Conservation (phyloP, 1,284 basidiomycete genomes). For the Ceratobasidium sp. region DNA sequence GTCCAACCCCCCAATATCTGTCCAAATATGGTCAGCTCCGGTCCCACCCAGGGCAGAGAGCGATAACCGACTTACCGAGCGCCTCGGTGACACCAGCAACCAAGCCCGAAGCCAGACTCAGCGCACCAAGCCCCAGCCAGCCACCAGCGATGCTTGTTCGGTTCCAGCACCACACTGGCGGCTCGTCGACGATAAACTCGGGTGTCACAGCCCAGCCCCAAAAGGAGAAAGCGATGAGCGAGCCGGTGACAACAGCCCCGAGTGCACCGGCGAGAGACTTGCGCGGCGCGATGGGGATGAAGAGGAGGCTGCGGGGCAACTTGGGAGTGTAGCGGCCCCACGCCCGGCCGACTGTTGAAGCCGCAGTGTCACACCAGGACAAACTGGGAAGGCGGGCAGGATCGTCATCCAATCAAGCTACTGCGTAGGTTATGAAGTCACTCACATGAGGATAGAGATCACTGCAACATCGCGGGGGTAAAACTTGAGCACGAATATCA, state of each 20-base stretch:
- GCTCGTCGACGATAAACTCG: conserved; percentile 47
- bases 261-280: conserved; percentile 89
- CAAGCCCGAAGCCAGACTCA: conserved; percentile 74
- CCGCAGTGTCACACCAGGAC: conserved; percentile 97
- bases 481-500: conserved; percentile 80
- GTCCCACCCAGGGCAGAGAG: not conserved
- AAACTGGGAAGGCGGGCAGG: conserved; percentile 64
- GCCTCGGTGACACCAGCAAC: conserved; percentile 88
- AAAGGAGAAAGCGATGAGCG: conserved; percentile 77
- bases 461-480: conserved; percentile 90
- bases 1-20: conserved; percentile 66
- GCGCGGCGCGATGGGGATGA: conserved; percentile 82
- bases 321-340: conserved; percentile 81
- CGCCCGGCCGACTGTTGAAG: conserved; percentile 90
- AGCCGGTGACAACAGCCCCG: conserved; percentile 84
- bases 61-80: conserved; percentile 66
- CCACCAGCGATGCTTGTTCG: conserved; percentile 53
- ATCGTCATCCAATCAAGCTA: conserved; percentile 20
- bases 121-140: conserved; percentile 65
- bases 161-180: conserved; percentile 45
- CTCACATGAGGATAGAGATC: conserved; percentile 88
- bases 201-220: conserved; percentile 70
- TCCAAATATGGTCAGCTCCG: conserved; percentile 43
- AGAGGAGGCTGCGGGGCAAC: conserved; percentile 70
- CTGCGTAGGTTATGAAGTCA: conserved; percentile 48